A percentile compares a stretch with the other conserved stretches of the same genome.
Conservation (phyloP, 2,329 filamentous ascomycete species). For the Emmonsiellopsis sp. region DNA sequence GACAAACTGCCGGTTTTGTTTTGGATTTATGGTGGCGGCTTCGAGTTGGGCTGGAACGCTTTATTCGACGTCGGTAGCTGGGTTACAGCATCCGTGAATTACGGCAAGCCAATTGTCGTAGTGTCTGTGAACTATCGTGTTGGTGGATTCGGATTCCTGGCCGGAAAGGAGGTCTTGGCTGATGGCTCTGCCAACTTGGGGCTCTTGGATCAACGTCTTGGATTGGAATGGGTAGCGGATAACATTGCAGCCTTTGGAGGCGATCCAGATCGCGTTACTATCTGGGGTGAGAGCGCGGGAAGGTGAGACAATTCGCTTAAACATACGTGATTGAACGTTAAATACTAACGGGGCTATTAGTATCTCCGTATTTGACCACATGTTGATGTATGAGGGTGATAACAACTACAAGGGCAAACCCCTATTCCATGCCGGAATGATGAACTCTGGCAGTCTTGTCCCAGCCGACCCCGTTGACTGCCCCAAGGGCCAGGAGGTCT, state of each 20-base stretch:
- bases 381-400: slow-evolving; percentile 63
- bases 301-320: slow-evolving; percentile 6
- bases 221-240: slow-evolving; percentile 65
- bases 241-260: slow-evolving; percentile 72
- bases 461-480: slow-evolving; percentile 57
- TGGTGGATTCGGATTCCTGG: slow-evolving; percentile 64
- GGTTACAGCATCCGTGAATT: slow-evolving; percentile 29
- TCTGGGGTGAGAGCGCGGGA: slow-evolving; percentile 67
- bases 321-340: too few relatives aligned
- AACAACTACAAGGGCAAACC: slow-evolving; percentile 64
- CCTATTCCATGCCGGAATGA: slow-evolving; percentile 67
- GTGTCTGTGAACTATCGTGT: slow-evolving; percentile 72
- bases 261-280: slow-evolving; percentile 66
- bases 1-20: slow-evolving; percentile 56
- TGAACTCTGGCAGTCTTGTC: slow-evolving; percentile 60
- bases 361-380: slow-evolving; percentile 69
- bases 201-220: slow-evolving; percentile 62
- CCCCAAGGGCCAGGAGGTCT: slow-evolving; percentile 53
- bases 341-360: slow-evolving; percentile 14
- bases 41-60: slow-evolving; percentile 38
- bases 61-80: slow-evolving; percentile 27
- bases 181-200: slow-evolving; percentile 64
- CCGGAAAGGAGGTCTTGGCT: slow-evolving; percentile 55
- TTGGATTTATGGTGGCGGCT: slow-evolving; percentile 60
- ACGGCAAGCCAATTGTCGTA: slow-evolving; percentile 59